Evolutionary conservation across 2,329 filamentous ascomycete species (phyloP).

Genomic region (Escovopsis sp.): DNA sequence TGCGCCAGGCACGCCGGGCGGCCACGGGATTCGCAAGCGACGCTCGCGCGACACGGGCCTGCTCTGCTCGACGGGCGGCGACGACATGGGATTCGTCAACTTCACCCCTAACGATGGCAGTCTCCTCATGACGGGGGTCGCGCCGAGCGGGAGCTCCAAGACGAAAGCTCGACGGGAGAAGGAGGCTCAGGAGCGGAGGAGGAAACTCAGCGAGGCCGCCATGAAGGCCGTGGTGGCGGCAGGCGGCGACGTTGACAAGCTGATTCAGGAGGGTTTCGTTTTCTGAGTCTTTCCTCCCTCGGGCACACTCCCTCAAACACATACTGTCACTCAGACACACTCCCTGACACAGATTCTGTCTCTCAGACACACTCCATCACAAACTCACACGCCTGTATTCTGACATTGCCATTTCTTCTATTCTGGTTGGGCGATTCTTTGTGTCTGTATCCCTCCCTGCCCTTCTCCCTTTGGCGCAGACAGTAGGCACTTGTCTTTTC

Average conservation of each 20-base stretch:
- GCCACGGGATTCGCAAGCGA: slow-evolving; percentile 21
- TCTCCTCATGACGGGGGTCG: slow-evolving; percentile 75
- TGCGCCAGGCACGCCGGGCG: slow-evolving; percentile 21
- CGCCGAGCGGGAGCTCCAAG: slow-evolving; percentile 80
- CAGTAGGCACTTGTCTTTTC: too few relatives aligned
- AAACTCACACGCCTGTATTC: too few relatives aligned
- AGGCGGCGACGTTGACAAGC: slow-evolving; percentile 47
- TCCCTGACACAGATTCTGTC: too few relatives aligned
- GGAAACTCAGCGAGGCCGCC: slow-evolving; percentile 52
- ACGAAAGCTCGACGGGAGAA: slow-evolving; percentile 87
- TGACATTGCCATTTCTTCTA: too few relatives aligned
- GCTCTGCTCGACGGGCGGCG: slow-evolving; percentile 12
- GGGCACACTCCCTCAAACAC: too few relatives aligned
- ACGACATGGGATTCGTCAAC: slow-evolving; percentile 60
- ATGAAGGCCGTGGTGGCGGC: slow-evolving; percentile 53
- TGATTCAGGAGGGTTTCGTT: slow-evolving; percentile 35
- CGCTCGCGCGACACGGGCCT: slow-evolving; percentile 21
- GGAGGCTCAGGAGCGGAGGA: slow-evolving; percentile 65
- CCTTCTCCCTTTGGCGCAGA: too few relatives aligned
- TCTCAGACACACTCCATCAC: too few relatives aligned
- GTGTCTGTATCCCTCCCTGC: too few relatives aligned
- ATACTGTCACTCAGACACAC: too few relatives aligned
- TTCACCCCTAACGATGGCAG: slow-evolving; percentile 69
- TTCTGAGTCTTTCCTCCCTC: too few relatives aligned
- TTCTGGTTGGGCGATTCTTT: too few relatives aligned